Evolutionary conservation across 2,329 filamentous ascomycete genomes (phyloP).

Genomic region (Rugonectria rugulosa): DNA sequence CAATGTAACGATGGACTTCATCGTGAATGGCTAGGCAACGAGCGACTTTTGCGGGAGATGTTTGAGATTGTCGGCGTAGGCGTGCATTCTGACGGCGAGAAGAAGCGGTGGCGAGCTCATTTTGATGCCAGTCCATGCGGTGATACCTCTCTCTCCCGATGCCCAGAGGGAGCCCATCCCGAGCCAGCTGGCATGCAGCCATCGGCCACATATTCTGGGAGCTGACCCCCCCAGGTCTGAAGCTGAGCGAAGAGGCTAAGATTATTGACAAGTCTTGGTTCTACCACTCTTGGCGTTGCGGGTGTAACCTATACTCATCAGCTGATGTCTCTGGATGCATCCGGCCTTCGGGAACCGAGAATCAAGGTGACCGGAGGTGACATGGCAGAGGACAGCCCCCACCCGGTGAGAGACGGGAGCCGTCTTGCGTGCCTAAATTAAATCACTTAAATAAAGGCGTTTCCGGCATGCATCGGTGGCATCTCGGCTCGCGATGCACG

Average conservation of each 20-base stretch:
- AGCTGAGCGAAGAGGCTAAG: slow-evolving; percentile 14
- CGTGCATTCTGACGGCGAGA: background rate
- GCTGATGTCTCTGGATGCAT: background rate
- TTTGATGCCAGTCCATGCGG: slow-evolving; percentile 29
- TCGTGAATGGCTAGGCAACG: slow-evolving; percentile 22
- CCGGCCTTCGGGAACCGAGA: slow-evolving; percentile 20
- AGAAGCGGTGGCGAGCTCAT: slow-evolving; percentile 24
- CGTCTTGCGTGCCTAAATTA: slow-evolving; percentile 12
- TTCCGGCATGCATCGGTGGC: slow-evolving; percentile 2
- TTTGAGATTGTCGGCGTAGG: slow-evolving; percentile 1
- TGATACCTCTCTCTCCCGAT: slow-evolving; percentile 25
- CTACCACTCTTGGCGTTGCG: background rate
- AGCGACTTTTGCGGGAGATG: slow-evolving; percentile 17
- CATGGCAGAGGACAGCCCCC: slow-evolving; percentile 5
- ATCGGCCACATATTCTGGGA: slow-evolving; percentile 17
- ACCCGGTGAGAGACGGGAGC: slow-evolving; percentile 2
- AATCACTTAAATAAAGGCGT: background rate
- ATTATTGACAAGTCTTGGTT: background rate
- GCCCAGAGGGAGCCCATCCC: background rate
- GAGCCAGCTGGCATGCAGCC: background rate
- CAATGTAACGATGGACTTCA: slow-evolving; percentile 30
- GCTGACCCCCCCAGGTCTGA: too few species aligned
- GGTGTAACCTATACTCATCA: background rate
- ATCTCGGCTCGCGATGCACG: background rate
- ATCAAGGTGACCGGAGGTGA: background rate